These are phyloP conservation scores for Aquilaria malaccensis DNA, from an alignment of 345 rosid genomes.

Conservation along the genomic window DNA sequence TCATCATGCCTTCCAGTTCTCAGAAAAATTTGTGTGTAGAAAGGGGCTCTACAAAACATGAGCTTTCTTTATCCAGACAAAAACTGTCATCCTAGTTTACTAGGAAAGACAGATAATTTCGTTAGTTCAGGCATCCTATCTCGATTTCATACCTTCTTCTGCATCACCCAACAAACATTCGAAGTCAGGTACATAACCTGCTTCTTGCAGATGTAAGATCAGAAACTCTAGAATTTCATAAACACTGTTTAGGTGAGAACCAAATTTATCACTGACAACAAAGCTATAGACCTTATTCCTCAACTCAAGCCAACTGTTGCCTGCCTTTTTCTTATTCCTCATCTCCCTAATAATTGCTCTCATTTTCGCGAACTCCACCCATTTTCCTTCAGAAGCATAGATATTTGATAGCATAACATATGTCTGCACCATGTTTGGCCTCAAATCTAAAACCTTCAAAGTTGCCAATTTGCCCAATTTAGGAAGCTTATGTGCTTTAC, in stretches of 20 bases:
- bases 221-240: conserved; percentile 43
- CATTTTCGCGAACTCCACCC: conserved; percentile 60
- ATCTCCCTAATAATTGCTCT: conserved; percentile 56
- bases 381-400: conserved; percentile 72
- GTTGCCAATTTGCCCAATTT: conserved; percentile 65
- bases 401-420: conserved; percentile 70
- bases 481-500: conserved; percentile 48
- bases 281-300: conserved; percentile 53
- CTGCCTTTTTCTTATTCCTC: conserved; percentile 67
- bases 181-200: conserved; percentile 39
- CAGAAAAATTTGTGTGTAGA: too few relatives aligned
- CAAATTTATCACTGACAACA: conserved; percentile 45
- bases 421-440: conserved; percentile 53
- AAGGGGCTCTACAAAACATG: too few relatives aligned
- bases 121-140: too few relatives aligned
- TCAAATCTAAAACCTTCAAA: conserved; percentile 46
- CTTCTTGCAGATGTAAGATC: conserved; percentile 46
- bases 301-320: conserved; percentile 80
- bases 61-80: too few relatives aligned
- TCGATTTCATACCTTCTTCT: conserved; percentile 19
- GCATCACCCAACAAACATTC: conserved; percentile 36
- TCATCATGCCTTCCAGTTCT: too few relatives aligned
- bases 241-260: conserved; percentile 27
- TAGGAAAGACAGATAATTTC: too few relatives aligned
- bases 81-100: too few relatives aligned